Evolutionary conservation across 2,329 filamentous ascomycete species (phyloP).

Genomic region (Aspergillus latus): DNA sequence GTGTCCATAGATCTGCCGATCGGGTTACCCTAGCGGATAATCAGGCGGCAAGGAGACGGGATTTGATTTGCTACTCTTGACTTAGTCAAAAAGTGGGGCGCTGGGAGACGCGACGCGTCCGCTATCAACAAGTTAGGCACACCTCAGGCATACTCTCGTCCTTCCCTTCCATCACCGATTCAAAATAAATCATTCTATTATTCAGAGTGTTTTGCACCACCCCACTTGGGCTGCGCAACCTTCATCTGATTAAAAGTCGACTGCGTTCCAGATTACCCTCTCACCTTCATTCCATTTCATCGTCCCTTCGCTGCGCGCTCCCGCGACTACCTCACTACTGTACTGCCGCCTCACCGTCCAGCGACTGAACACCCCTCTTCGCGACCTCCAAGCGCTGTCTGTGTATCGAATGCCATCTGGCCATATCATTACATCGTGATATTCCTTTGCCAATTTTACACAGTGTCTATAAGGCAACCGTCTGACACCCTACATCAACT

Average conservation of each 20-base stretch:
- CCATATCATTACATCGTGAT: neutral
- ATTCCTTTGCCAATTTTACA: neutral
- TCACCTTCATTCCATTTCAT: constrained; percentile 4
- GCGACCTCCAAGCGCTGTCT: neutral
- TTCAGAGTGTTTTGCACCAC: constrained; percentile 21
- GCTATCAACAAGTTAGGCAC: constrained; percentile 21
- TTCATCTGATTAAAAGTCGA: constrained; percentile 22
- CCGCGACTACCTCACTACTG: constrained; percentile 9
- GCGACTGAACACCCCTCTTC: neutral
- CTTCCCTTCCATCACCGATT: constrained; percentile 21
- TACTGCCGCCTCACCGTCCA: neutral
- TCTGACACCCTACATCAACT: neutral
- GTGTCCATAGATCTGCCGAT: no score
- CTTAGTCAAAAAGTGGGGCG: no score
- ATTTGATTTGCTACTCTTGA: no score
- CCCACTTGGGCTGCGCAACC: constrained; percentile 24
- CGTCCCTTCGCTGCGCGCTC: neutral
- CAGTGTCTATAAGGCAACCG: neutral
- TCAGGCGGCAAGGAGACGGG: constrained; percentile 13
- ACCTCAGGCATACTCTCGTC: constrained; percentile 8
- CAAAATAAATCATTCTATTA: constrained; percentile 20
- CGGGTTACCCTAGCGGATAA: constrained; percentile 1
- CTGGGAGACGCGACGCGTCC: neutral
- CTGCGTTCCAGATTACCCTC: constrained; percentile 15
- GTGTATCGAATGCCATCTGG: neutral